Conservation (phyloP, 2,329 filamentous ascomycete species). For the Scytalidium sp. region DNA sequence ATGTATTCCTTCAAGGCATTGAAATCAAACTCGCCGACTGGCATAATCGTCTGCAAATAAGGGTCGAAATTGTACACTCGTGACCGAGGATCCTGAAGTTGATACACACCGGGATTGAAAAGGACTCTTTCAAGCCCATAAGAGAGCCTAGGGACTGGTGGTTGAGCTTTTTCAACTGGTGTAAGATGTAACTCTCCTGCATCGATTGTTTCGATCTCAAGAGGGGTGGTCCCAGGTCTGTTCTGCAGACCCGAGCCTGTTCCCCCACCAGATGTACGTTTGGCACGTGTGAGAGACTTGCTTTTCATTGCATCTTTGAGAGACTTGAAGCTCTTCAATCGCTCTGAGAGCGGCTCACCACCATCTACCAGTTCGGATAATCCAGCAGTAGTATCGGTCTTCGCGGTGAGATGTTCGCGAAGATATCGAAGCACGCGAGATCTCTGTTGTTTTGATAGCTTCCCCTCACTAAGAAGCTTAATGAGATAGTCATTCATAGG, state of each 20-base stretch:
- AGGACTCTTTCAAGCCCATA: slow-evolving; percentile 55
- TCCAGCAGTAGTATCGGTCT: background rate
- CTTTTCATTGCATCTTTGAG: slow-evolving; percentile 5
- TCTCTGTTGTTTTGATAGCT: background rate
- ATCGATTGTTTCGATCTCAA: slow-evolving; percentile 24
- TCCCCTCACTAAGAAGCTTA: background rate
- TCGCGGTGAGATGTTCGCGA: background rate
- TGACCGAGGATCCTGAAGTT: slow-evolving; percentile 83
- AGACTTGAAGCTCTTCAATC: background rate
- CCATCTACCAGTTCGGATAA: background rate
- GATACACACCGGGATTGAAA: slow-evolving; percentile 92
- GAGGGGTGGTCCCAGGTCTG: slow-evolving; percentile 4
- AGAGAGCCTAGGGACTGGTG: slow-evolving; percentile 26
- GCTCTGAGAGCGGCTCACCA: background rate
- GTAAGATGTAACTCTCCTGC: slow-evolving; percentile 20
- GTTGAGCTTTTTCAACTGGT: slow-evolving; percentile 21
- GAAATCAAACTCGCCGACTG: slow-evolving; percentile 89
- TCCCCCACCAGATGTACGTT: background rate
- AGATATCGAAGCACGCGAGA: background rate
- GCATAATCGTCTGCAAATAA: slow-evolving; percentile 90
- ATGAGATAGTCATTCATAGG: background rate
- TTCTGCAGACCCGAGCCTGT: background rate
- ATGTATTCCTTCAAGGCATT: slow-evolving; percentile 81
- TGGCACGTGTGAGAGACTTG: background rate
- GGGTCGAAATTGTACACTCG: slow-evolving; percentile 96